A percentile compares a stretch with the other conserved stretches of the same genome.
phyloP scores from a whole-genome alignment of 1,284 basidiomycete species.

The Serendipita sp. region DNA sequence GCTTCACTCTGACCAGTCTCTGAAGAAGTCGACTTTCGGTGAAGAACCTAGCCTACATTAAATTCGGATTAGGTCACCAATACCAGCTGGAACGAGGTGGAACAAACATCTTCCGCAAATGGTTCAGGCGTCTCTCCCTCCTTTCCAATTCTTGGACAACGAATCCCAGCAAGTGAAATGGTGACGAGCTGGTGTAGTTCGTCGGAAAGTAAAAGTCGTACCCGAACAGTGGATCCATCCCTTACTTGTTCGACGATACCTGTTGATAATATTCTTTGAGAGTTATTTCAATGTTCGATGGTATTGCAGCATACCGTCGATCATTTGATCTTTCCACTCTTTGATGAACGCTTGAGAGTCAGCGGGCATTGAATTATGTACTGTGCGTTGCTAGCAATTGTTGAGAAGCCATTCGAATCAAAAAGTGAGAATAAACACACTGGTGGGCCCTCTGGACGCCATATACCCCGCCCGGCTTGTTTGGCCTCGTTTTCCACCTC shows the following conservation, averaged over 20 bases:
- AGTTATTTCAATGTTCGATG: background rate
- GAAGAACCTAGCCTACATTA: slow-evolving; percentile 79
- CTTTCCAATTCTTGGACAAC: slow-evolving; percentile 61
- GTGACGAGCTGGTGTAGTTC: slow-evolving; percentile 80
- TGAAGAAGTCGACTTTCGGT: slow-evolving; percentile 87
- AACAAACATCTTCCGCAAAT: slow-evolving; percentile 69
- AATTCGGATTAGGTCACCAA: background rate
- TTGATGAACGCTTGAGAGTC: slow-evolving; percentile 81
- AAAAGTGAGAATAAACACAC: slow-evolving; percentile 26
- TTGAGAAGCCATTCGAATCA: slow-evolving; percentile 6
- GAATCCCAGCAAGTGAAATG: slow-evolving; percentile 74
- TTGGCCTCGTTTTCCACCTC: slow-evolving; percentile 72
- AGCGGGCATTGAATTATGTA: slow-evolving; percentile 78
- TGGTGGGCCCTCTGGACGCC: slow-evolving; percentile 74
- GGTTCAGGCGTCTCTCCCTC: slow-evolving; percentile 66
- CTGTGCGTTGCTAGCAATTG: slow-evolving; percentile 43
- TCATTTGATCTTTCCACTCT: slow-evolving; percentile 78
- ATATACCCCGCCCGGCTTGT: slow-evolving; percentile 64
- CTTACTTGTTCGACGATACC: slow-evolving; percentile 89
- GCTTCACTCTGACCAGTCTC: slow-evolving; percentile 70
- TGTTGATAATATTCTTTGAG: slow-evolving; percentile 20
- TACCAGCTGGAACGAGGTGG: background rate
- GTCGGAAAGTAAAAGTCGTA: slow-evolving; percentile 76
- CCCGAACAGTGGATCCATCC: slow-evolving; percentile 83
- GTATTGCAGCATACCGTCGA: slow-evolving; percentile 53